These are phyloP conservation scores for Chamaecrista fasciculata DNA, from an alignment of 306 rosid species.

Conservation along the genomic window DNA sequence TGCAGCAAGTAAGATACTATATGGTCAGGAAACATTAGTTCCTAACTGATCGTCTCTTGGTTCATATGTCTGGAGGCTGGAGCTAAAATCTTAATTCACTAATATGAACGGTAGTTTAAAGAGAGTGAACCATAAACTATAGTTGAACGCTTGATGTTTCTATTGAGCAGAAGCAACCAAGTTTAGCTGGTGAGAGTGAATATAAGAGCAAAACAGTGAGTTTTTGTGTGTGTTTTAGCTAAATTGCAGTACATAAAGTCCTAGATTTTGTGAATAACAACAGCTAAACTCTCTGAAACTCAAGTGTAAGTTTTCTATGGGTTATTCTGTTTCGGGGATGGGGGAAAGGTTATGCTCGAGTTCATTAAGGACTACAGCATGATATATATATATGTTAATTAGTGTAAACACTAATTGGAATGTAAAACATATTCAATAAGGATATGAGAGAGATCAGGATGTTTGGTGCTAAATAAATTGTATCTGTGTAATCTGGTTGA, in stretches of 20 bases:
- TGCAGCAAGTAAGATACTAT: neutral
- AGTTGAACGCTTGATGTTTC: neutral
- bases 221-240: neutral
- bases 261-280: neutral
- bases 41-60: neutral
- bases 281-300: neutral
- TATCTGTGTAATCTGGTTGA: neutral
- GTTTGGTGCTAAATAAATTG: constrained; percentile 1
- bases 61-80: neutral
- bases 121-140: neutral
- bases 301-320: neutral
- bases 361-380: neutral
- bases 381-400: neutral
- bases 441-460: constrained; percentile 13
- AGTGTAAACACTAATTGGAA: constrained; percentile 8
- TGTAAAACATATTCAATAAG: constrained; percentile 10
- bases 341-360: neutral
- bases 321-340: neutral
- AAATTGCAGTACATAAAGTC: neutral
- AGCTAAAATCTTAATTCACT: neutral
- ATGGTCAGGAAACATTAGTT: neutral
- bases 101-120: neutral
- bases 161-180: neutral
- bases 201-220: neutral
- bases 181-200: neutral